Conservation (phyloP, 1,139 yeast species). For the Zygosaccharomyces pseudobailii region DNA sequence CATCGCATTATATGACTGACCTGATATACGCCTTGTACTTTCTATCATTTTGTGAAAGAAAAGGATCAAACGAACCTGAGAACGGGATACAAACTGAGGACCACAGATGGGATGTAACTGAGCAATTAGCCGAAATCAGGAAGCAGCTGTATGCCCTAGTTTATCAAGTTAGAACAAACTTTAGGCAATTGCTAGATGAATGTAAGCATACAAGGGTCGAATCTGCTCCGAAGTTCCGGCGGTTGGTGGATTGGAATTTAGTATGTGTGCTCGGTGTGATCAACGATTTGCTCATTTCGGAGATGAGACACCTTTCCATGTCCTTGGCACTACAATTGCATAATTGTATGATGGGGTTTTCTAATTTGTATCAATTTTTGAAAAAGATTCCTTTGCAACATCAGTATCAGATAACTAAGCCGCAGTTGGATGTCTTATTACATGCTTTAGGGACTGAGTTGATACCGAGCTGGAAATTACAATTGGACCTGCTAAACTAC, state of each 20-base stretch:
- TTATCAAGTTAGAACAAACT: slow-evolving; percentile 9
- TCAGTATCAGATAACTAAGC: slow-evolving; percentile 16
- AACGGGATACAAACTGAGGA: slow-evolving; percentile 3
- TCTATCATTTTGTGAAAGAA: slow-evolving; percentile 11
- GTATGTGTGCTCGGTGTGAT: slow-evolving; percentile 12
- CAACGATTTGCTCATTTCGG: slow-evolving; percentile 11
- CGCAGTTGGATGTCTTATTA: slow-evolving; percentile 18
- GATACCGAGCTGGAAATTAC: slow-evolving; percentile 22
- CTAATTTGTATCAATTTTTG: slow-evolving; percentile 20
- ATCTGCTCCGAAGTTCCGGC: slow-evolving; percentile 13
- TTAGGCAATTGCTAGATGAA: slow-evolving; percentile 9
- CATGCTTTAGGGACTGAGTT: slow-evolving; percentile 19
- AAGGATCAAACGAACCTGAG: slow-evolving; percentile 1
- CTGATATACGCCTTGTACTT: slow-evolving; percentile 20
- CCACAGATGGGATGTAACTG: slow-evolving; percentile 3
- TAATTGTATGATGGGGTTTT: slow-evolving; percentile 24
- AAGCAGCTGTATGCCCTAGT: slow-evolving; percentile 11
- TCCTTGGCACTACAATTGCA: slow-evolving; percentile 13
- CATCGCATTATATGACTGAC: slow-evolving; percentile 25
- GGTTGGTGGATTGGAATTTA: slow-evolving; percentile 10
- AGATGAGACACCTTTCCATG: slow-evolving; percentile 8
- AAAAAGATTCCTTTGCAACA: slow-evolving; percentile 19
- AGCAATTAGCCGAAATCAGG: slow-evolving; percentile 11
- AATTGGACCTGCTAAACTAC: slow-evolving; percentile 21
- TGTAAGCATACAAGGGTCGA: slow-evolving; percentile 7